phyloP scores from a whole-genome alignment of 1,284 basidiomycete genomes.

The Trichosporon inkin region DNA sequence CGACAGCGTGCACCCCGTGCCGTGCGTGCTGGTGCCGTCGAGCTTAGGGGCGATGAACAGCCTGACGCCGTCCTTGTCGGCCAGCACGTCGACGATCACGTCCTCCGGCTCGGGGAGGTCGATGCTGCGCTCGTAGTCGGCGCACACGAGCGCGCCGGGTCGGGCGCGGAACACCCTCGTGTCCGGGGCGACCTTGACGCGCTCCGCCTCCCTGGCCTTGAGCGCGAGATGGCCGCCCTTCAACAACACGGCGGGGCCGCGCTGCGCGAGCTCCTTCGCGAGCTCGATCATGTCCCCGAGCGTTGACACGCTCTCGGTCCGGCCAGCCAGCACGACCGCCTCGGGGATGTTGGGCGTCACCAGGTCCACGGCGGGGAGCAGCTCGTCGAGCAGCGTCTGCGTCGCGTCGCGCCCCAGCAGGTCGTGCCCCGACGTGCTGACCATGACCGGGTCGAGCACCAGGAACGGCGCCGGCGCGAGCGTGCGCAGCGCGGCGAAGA shows the following conservation, averaged over 20 bases:
- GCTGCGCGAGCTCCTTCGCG: conserved; percentile 57
- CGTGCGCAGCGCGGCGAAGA: conserved; percentile 25
- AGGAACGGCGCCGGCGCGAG: conserved; percentile 53
- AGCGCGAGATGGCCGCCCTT: conserved; percentile 80
- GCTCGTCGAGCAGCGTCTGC: conserved; percentile 52
- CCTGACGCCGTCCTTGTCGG: conserved; percentile 50
- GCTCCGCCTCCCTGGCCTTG: conserved; percentile 52
- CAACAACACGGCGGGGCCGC: conserved; percentile 62
- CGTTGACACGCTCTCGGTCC: conserved; percentile 50
- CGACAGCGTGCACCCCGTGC: conserved; percentile 88
- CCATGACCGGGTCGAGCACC: conserved; percentile 85
- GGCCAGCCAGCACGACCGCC: conserved; percentile 57
- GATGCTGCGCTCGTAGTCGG: conserved; percentile 19
- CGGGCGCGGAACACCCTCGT: conserved; percentile 20
- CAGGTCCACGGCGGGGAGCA: conserved; percentile 69
- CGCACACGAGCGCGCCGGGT: conserved; percentile 30
- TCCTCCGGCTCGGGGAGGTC: conserved; percentile 15
- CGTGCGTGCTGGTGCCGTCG: conserved; percentile 74
- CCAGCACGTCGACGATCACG: conserved; percentile 74
- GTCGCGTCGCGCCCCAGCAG: conserved; percentile 60
- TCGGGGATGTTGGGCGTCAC: conserved; percentile 88
- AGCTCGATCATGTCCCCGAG: conserved; percentile 65
- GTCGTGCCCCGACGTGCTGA: conserved; percentile 84
- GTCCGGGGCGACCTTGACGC: conserved; percentile 6
- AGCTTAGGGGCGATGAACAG: conserved; percentile 66